These are phyloP conservation scores for Clausena lansium DNA, from an alignment of 345 rosid species.

Conservation along the genomic window DNA sequence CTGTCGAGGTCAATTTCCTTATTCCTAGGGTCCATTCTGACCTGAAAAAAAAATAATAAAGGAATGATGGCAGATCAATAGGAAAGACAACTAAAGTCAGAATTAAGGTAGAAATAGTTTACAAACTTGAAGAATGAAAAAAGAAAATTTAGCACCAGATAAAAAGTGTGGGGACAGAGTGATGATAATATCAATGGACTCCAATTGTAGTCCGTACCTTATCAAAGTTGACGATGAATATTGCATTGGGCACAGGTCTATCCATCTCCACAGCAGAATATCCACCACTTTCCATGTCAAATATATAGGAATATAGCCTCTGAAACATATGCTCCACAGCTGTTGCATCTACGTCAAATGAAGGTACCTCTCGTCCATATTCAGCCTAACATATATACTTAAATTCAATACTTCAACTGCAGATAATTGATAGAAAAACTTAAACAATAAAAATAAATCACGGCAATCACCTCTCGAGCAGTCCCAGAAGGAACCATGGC, in stretches of 20 bases:
- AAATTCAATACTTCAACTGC: constrained; percentile 8
- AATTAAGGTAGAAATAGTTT: neutral
- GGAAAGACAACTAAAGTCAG: neutral
- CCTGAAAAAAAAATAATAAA: constrained; percentile 40
- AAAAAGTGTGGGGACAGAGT: neutral
- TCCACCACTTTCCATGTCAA: constrained; percentile 58
- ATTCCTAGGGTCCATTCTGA: constrained; percentile 93
- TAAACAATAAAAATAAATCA: constrained; percentile 12
- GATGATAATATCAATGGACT: neutral
- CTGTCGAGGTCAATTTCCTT: constrained; percentile 69
- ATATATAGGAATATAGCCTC: constrained; percentile 71
- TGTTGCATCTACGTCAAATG: constrained; percentile 91
- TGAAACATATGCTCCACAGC: constrained; percentile 76
- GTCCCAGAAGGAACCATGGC: constrained; percentile 83
- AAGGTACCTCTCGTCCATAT: constrained; percentile 88
- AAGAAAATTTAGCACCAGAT: neutral
- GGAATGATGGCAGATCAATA: constrained; percentile 1
- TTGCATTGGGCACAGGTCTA: constrained; percentile 81
- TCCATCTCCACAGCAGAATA: constrained; percentile 52
- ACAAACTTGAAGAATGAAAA: neutral
- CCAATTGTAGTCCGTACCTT: constrained; percentile 52
- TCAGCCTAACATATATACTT: constrained; percentile 46
- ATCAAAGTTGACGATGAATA: constrained; percentile 90
- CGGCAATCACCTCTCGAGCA: constrained; percentile 74
- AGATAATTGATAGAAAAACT: neutral